These are phyloP conservation scores for Schizophyllum commune DNA, from an alignment of 1,284 basidiomycete genomes.

Conservation along the genomic window DNA sequence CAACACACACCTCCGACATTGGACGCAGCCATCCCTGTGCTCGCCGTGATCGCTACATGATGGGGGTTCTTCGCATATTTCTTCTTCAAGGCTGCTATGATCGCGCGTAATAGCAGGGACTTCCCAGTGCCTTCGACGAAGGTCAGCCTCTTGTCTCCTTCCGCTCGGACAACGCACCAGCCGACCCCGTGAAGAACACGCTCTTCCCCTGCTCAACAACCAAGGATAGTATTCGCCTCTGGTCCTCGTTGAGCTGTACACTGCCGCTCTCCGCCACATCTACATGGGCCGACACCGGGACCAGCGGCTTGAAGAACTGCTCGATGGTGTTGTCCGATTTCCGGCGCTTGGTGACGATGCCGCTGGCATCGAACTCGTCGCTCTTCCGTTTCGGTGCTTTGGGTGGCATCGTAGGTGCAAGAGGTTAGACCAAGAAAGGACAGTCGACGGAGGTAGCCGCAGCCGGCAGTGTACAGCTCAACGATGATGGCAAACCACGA, in stretches of 20 bases:
- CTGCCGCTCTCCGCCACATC: conserved; percentile 17
- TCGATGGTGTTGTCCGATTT: not conserved
- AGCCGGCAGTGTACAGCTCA: not conserved
- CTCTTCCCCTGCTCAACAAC: conserved; percentile 40
- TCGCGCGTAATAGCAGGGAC: conserved; percentile 65
- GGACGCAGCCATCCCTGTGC: conserved; percentile 63
- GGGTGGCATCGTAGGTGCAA: not conserved
- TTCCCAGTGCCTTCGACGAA: conserved; percentile 52
- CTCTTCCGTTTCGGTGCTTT: not conserved
- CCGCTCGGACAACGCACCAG: conserved; percentile 26
- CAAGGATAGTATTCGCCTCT: conserved; percentile 32
- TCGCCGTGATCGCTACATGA: conserved; percentile 71
- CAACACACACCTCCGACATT: conserved; percentile 62
- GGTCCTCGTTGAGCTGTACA: conserved; percentile 37
- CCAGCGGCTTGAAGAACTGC: not conserved
- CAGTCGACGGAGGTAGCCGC: not conserved
- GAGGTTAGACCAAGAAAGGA: not conserved
- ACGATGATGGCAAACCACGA: not conserved
- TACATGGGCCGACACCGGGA: not conserved
- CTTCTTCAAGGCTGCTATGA: conserved; percentile 44
- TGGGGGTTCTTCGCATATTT: conserved; percentile 29
- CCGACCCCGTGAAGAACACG: conserved; percentile 46
- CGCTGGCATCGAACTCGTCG: not conserved
- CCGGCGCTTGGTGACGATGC: not conserved
- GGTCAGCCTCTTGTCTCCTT: not conserved